Evolutionary conservation across 257 asterid species (phyloP).

Genomic region (Cinchona pubescens): DNA sequence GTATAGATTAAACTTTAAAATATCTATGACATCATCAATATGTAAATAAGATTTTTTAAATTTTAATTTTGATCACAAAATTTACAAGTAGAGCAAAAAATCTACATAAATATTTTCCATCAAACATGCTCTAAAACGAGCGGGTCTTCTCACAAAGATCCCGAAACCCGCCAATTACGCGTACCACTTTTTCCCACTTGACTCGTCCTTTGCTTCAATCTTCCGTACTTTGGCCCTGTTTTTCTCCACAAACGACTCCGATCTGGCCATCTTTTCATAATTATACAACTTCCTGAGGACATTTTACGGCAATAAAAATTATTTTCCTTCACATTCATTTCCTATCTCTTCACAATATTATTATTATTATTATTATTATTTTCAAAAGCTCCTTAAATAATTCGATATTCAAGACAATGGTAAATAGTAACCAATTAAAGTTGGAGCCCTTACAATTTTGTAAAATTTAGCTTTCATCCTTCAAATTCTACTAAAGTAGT

Average conservation of each 20-base stretch:
- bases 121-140: neutral
- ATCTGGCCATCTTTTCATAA: neutral
- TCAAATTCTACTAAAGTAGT: neutral
- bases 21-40: too few species aligned
- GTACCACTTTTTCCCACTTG: slow-evolving; percentile 2
- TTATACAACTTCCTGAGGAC: neutral
- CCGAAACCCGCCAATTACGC: slow-evolving; percentile 8
- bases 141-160: slow-evolving; percentile 18
- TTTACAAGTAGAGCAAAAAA: too few species aligned
- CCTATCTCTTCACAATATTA: neutral
- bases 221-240: slow-evolving; percentile 4
- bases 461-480: neutral
- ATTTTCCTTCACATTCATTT: neutral
- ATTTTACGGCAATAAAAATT: neutral
- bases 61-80: too few species aligned
- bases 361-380: too few species aligned
- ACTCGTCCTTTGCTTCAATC: slow-evolving; percentile 4
- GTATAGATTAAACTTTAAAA: too few species aligned
- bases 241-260: slow-evolving; percentile 1
- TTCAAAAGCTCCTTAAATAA: neutral
- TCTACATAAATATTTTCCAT: too few species aligned
- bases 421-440: neutral
- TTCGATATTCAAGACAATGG: neutral
- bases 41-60: too few species aligned
- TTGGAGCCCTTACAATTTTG: neutral